Conservation (phyloP, 139 green algal species). For the Micractinium conductrix region DNA sequence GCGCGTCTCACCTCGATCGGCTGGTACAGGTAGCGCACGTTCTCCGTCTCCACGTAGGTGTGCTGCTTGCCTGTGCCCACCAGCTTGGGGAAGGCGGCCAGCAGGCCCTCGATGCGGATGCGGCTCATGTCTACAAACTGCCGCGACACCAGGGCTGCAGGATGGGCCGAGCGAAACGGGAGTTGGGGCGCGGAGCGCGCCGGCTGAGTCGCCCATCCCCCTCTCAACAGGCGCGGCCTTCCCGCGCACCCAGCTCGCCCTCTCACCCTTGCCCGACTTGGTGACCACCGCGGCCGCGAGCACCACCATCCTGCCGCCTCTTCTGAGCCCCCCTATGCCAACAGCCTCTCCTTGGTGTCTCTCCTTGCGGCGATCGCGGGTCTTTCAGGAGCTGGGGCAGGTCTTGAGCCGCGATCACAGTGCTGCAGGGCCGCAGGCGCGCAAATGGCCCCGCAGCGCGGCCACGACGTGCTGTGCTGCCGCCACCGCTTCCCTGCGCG, state of each 20-base stretch:
- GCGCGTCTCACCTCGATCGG: constrained; percentile 87
- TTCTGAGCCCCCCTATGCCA: too few species aligned
- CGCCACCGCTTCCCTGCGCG: too few species aligned
- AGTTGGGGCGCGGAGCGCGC: not conserved
- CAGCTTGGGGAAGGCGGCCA: constrained; percentile 99
- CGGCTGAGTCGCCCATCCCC: not conserved
- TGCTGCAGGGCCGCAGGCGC: too few species aligned
- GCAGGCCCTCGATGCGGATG: constrained; percentile 97
- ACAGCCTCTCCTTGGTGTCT: too few species aligned
- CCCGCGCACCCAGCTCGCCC: not conserved
- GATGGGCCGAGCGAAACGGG: not conserved
- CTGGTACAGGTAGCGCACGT: constrained; percentile 99
- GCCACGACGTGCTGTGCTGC: too few species aligned
- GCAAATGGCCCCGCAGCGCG: too few species aligned
- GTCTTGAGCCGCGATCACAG: too few species aligned
- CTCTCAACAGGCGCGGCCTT: not conserved
- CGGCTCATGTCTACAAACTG: constrained; percentile 99
- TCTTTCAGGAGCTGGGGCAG: too few species aligned
- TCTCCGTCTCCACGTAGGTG: constrained; percentile 99
- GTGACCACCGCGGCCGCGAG: constrained; percentile 89
- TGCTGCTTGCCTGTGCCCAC: constrained; percentile 97
- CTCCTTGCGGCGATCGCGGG: too few species aligned
- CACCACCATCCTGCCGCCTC: constrained; percentile 84
- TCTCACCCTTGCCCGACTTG: constrained; percentile 92
- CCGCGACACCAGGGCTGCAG: constrained; percentile 94